Evolutionary conservation across 306 rosid genomes (phyloP), one percentile per base, ranked within the genome.

Genomic region (Cicer yamashitae): DNA sequence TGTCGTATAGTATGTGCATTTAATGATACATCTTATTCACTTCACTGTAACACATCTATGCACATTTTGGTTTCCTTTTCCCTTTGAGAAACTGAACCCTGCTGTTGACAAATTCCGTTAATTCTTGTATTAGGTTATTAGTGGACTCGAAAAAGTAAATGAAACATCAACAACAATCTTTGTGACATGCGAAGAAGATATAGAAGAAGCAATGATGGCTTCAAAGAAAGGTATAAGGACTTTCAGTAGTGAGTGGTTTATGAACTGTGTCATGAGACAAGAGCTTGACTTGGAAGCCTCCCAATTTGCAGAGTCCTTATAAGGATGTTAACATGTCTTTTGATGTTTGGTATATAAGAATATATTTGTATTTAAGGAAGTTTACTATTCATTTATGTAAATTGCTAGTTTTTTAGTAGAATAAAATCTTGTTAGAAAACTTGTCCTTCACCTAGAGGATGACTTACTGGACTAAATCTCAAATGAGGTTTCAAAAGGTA

Each of bases 111-210:
- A 63, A 59, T 30, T 60, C 12, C 54, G 7, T 17, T 73, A n/a
- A 6, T 39, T 39, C 47, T 64, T 74, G 8, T 22, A 54, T 52
- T 79, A 93, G 97, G 81, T 91, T 15, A 78, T 89, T 69, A 13
- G 30, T 66, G 85, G 81, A 58, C 65, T 87, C 38, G 83, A 71
- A 58, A 74, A 86, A 59, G 89, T 84, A 69, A 84, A 79, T 4
- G 88, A 81, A 67, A 51, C 88, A 74, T 89, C 89, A 12, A 17
- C 18, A 17, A 17, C 18, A 17, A 17, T 17, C 18, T 17, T 17
- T 17, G 18, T 17, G 18, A 17, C 18, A 17, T 17, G 18, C 18
- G 1, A 17, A 17, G 18, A 17, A 17, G 18, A 17, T 17, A 17
- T 17, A 17, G 18, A 17, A 17, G 18, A 17, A 17, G 18, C 18